A percentile compares a stretch with the other conserved stretches of the same genome.
Conservation (phyloP, 257 asterid species). For the Nicotiana undulata region DNA sequence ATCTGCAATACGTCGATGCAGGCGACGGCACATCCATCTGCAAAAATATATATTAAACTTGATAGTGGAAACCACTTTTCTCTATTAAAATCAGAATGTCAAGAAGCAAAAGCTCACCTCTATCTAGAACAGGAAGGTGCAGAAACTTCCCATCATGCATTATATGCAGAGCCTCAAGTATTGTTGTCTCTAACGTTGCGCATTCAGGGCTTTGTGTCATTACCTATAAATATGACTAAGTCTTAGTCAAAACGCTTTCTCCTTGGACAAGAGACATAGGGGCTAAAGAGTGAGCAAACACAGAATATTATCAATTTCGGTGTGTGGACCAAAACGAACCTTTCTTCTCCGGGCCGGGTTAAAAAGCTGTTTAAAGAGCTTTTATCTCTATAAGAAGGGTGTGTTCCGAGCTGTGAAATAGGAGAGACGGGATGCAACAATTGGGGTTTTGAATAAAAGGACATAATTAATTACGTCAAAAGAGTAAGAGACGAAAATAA, state of each 20-base stretch:
- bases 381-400: neutral
- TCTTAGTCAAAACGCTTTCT: constrained; percentile 2
- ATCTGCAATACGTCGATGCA: constrained; percentile 88
- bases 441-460: neutral
- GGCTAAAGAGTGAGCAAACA: neutral
- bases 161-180: constrained; percentile 86
- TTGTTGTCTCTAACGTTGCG: constrained; percentile 72
- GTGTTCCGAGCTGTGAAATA: neutral
- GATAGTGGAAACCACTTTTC: neutral
- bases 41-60: constrained; percentile 18
- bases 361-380: neutral
- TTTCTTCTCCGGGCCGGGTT: neutral
- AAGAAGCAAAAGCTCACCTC: constrained; percentile 40
- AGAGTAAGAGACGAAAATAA: neutral
- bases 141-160: constrained; percentile 89
- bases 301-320: neutral
- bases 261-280: neutral
- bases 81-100: neutral
- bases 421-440: neutral
- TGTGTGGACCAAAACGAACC: neutral
- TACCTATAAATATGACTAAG: constrained; percentile 41
- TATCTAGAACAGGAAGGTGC: constrained; percentile 84
- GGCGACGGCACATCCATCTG: constrained; percentile 72
- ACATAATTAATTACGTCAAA: neutral
- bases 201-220: constrained; percentile 88